These are phyloP conservation scores for Flaveria linearis DNA, from an alignment of 129 eudicot species.

Conservation along the genomic window DNA sequence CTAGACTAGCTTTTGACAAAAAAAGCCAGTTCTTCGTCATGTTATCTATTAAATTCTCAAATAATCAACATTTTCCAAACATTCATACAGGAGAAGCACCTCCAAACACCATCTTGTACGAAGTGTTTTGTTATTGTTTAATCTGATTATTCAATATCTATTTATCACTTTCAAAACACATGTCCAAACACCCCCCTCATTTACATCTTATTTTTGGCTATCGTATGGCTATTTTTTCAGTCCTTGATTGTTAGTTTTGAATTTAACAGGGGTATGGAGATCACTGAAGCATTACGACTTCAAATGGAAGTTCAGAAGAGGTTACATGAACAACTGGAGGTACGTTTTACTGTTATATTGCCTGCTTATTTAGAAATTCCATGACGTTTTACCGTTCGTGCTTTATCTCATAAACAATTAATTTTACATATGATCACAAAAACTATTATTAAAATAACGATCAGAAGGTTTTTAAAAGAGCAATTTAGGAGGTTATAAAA, in stretches of 20 bases:
- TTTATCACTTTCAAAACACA: neutral
- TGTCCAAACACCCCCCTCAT: neutral
- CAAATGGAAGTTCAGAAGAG: constrained; percentile 97
- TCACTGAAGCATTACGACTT: constrained; percentile 85
- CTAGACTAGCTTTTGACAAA: neutral
- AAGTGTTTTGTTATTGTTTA: neutral
- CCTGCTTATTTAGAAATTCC: neutral
- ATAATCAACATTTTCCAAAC: constrained; percentile 3
- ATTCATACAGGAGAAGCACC: neutral
- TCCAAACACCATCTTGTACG: neutral
- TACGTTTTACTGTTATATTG: constrained; percentile 20
- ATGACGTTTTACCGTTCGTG: neutral
- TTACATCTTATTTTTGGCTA: neutral
- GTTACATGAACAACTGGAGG: constrained; percentile 94
- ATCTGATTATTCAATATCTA: neutral
- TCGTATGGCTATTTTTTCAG: neutral
- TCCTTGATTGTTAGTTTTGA: constrained; percentile 18
- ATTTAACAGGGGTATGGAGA: constrained; percentile 74
- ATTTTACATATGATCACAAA: neutral
- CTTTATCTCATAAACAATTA: neutral
- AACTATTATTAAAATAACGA: neutral
- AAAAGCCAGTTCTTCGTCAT: neutral
- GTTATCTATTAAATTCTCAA: neutral
- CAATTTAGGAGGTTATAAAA: constrained; percentile 8
- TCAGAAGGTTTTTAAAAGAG: neutral